Evolutionary conservation across 306 rosid genomes (phyloP).

Genomic region (Quercus ilex): DNA sequence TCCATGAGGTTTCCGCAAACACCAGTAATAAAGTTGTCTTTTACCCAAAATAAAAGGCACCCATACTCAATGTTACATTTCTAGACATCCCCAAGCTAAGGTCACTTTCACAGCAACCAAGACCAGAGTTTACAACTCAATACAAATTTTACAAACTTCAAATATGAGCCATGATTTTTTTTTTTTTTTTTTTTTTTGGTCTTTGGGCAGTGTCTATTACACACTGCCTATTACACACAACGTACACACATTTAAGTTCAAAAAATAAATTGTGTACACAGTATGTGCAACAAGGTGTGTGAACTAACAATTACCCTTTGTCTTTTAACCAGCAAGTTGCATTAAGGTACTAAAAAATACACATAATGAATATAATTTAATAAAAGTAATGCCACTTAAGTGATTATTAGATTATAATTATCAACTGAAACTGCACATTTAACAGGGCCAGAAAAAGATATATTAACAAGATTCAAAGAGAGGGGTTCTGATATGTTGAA

Average conservation of each 20-base stretch:
- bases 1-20: background rate
- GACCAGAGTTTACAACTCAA: background rate
- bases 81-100: background rate
- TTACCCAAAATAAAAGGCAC: constrained; percentile 10
- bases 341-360: background rate
- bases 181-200: no score
- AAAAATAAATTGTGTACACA: no score
- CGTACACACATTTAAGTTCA: no score
- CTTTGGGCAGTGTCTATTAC: no score
- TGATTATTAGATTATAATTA: background rate
- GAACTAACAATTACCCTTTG: background rate
- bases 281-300: no score
- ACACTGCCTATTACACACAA: no score
- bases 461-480: background rate
- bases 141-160: background rate
- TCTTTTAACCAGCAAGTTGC: background rate
- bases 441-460: background rate
- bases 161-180: background rate
- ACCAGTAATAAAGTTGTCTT: background rate
- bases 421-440: background rate
- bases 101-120: background rate
- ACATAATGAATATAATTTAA: background rate
- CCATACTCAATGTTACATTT: background rate
- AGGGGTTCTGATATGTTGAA: background rate
- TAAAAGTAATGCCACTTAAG: background rate